These are phyloP conservation scores for Filobasidium uniguttulatum DNA, from an alignment of 1,284 basidiomycete genomes.

Conservation along the genomic window DNA sequence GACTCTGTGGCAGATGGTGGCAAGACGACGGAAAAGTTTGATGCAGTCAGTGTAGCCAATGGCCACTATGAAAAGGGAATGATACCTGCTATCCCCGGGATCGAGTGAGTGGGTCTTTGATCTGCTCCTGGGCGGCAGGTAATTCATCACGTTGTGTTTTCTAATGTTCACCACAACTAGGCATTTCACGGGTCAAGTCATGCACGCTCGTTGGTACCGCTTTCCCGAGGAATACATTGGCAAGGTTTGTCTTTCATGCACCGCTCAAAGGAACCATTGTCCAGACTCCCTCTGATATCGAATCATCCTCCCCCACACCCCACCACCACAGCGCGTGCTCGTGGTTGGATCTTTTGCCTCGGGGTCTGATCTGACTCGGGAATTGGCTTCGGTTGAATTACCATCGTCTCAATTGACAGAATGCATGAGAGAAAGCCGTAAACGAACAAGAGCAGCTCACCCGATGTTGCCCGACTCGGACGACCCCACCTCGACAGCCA, in stretches of 20 bases:
- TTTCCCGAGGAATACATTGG: constrained; percentile 26
- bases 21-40: constrained; percentile 20
- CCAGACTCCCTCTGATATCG: not conserved
- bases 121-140: not conserved
- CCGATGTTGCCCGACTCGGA: constrained; percentile 6
- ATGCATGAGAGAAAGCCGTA: constrained; percentile 5
- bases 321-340: constrained; percentile 31
- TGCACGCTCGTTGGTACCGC: constrained; percentile 41
- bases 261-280: not conserved
- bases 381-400: constrained; percentile 34
- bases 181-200: constrained; percentile 32
- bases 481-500: too few relatives aligned
- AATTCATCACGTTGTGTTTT: not conserved
- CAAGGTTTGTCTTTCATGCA: constrained; percentile 18
- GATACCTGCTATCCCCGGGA: constrained; percentile 36
- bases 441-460: constrained; percentile 23
- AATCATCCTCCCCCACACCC: not conserved
- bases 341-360: constrained; percentile 43
- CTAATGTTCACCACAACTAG: too few relatives aligned
- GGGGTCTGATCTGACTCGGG: constrained; percentile 42
- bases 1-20: not conserved
- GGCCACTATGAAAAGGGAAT: constrained; percentile 42
- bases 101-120: constrained; percentile 25
- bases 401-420: constrained; percentile 3
- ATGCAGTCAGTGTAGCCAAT: constrained; percentile 35